Conservation (phyloP, 2,329 filamentous ascomycete genomes). For the Ophiobolus disseminans region DNA sequence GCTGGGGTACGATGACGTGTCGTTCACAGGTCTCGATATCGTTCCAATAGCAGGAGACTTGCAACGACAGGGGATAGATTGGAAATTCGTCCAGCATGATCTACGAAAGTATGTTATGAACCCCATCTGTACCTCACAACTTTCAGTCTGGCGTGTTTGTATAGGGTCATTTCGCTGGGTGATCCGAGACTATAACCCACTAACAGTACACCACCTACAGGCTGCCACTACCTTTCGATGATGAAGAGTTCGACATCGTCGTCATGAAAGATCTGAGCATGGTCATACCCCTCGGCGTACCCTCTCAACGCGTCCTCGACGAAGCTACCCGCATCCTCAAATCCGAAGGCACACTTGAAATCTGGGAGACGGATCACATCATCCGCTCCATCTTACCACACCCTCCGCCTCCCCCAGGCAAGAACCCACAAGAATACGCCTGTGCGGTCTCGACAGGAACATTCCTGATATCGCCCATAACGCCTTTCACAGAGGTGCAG, state of each 20-base stretch:
- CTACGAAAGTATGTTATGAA: constrained; percentile 62
- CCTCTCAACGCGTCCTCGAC: constrained; percentile 66
- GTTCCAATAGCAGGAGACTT: constrained; percentile 72
- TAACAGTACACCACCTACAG: neutral
- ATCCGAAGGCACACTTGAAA: constrained; percentile 79
- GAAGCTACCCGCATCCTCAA: constrained; percentile 79
- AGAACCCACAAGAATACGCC: constrained; percentile 67
- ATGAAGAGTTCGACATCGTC: constrained; percentile 84
- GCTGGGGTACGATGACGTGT: constrained; percentile 71
- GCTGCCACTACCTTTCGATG: constrained; percentile 76
- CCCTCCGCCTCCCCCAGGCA: constrained; percentile 65
- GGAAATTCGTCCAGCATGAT: constrained; percentile 89
- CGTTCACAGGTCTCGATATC: constrained; percentile 84
- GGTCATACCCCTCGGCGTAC: constrained; percentile 63
- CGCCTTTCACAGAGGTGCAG: constrained; percentile 78
- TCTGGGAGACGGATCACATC: constrained; percentile 88
- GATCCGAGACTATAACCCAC: neutral
- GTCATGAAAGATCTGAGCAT: constrained; percentile 86
- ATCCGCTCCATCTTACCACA: constrained; percentile 85
- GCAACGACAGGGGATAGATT: constrained; percentile 77
- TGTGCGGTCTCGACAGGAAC: constrained; percentile 75
- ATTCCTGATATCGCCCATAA: constrained; percentile 82
- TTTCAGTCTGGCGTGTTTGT: too few relatives aligned
- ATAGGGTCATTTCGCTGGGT: too few relatives aligned
- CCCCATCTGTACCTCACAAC: too few relatives aligned